A percentile compares a stretch with the other conserved stretches of the same genome.
Conservation (phyloP, 306 rosid species). For the Fragaria nilgerrensis region DNA sequence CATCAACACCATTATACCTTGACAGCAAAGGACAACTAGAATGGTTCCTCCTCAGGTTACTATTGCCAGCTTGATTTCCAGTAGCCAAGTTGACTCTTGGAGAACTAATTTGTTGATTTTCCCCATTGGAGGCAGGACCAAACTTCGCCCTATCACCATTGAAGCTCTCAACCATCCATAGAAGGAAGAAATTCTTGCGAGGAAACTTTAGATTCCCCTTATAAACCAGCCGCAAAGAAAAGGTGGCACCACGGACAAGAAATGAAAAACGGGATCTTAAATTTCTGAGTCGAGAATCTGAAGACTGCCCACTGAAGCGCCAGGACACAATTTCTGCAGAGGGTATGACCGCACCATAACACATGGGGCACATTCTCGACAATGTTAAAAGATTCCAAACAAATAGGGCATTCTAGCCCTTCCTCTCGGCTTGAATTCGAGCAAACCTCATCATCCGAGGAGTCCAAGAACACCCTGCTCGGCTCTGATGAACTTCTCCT, state of each 20-base stretch:
- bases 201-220: conserved; percentile 77
- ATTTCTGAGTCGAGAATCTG: conserved; percentile 65
- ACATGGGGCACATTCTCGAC: conserved; percentile 95
- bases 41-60: conserved; percentile 48
- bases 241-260: conserved; percentile 92
- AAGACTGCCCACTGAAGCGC: conserved; percentile 85
- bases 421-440: conserved; percentile 79
- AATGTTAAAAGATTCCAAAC: conserved; percentile 89
- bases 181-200: conserved; percentile 79
- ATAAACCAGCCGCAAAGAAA: conserved; percentile 68
- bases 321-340: conserved; percentile 83
- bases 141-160: conserved; percentile 68
- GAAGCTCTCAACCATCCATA: conserved; percentile 92
- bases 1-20: conserved; percentile 34
- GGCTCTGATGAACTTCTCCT: conserved; percentile 51
- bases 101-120: conserved; percentile 47
- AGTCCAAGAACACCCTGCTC: conserved; percentile 49
- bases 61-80: conserved; percentile 45
- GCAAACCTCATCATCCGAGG: conserved; percentile 81
- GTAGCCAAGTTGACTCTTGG: conserved; percentile 34
- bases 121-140: conserved; percentile 37
- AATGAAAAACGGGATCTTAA: conserved; percentile 62
- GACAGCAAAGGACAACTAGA: conserved; percentile 33
- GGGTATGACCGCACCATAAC: conserved; percentile 92
- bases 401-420: conserved; percentile 87